Evolutionary conservation across 2,329 filamentous ascomycete species (phyloP), one percentile per base, ranked within the genome.

Genomic region (Zymoseptoria crescenta): DNA sequence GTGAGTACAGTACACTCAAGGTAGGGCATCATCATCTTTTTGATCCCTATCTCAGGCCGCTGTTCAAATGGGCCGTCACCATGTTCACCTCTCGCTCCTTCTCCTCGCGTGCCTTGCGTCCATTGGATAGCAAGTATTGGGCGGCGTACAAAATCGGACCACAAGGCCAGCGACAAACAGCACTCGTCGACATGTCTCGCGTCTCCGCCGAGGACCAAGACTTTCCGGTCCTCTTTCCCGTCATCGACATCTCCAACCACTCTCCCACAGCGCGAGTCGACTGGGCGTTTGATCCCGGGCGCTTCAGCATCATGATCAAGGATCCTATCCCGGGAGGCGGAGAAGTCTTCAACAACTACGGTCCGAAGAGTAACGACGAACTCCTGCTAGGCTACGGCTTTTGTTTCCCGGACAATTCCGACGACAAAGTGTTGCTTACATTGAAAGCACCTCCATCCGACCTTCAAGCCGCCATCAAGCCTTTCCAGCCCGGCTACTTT

Each of bases 281-380:
- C 41, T 82, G 80, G 80, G 69, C 74, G 48, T 75, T 75, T 50
- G 70, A 74, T 29, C 65, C 68, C 3, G 72, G 68, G 8, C 61
- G 65, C 2, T 80, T 80, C 60, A 70, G 70, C 8, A 67, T 81
- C 21, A 71, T 70, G 8, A 62, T 74, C 27, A 68, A 72, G 3
- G 70, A 76, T 4, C 58, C 59, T 0, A 63, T 77, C 2, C 48
- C 64, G 3, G 61, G 69, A 4, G 77, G 75, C 2, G 69, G 72
- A 3, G 75, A 81, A 61, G 68, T 82, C 1, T 79, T 74, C 69
- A 82, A 82, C 66, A 82, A 82, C 64, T 82, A 82, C 57, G 80
- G 76, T 0, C 75, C 79, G 1, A 81, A 81, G 62, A 72, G 75
- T 5, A 82, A 82, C 55, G 79, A 80, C 61, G 79, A 82, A 64